These are phyloP conservation scores for Glomus cerebriforme DNA, from an alignment of 192 early-diverging fungal genomes.

Conservation along the genomic window DNA sequence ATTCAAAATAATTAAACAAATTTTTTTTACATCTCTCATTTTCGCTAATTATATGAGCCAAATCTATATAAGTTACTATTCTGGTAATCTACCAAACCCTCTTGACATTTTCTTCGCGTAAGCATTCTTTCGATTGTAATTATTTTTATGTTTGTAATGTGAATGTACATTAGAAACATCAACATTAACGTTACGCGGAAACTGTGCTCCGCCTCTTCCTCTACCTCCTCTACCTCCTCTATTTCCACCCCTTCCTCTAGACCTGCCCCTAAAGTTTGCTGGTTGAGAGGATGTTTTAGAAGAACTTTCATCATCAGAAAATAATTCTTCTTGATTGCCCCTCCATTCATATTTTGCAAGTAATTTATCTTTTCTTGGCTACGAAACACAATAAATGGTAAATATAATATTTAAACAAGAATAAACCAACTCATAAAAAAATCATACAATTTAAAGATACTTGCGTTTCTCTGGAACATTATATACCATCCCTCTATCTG, in stretches of 20 bases:
- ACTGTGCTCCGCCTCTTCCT: background rate
- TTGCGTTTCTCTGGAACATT: conserved; percentile 85
- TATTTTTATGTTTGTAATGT: conserved; percentile 29
- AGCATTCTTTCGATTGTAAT: conserved; percentile 75
- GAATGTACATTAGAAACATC: background rate
- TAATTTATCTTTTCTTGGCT: conserved; percentile 68
- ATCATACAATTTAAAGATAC: conserved; percentile 36
- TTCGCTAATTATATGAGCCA: no score
- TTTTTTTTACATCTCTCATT: no score
- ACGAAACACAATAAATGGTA: conserved; percentile 5
- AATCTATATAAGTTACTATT: no score
- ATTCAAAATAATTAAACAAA: no score
- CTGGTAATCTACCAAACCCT: background rate
- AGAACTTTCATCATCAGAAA: background rate
- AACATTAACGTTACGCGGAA: background rate
- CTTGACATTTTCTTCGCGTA: conserved; percentile 70
- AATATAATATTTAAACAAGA: background rate
- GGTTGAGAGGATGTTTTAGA: background rate
- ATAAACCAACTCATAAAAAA: background rate
- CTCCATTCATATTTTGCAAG: conserved; percentile 62
- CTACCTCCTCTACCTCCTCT: background rate
- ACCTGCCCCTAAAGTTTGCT: conserved; percentile 4
- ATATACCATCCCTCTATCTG: conserved; percentile 92
- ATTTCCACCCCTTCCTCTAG: background rate
- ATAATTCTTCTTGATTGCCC: conserved; percentile 50